Evolutionary conservation across 2,329 filamentous ascomycete species (phyloP), one percentile per base, ranked within the genome.

Genomic region (Trichophyton equinum): DNA sequence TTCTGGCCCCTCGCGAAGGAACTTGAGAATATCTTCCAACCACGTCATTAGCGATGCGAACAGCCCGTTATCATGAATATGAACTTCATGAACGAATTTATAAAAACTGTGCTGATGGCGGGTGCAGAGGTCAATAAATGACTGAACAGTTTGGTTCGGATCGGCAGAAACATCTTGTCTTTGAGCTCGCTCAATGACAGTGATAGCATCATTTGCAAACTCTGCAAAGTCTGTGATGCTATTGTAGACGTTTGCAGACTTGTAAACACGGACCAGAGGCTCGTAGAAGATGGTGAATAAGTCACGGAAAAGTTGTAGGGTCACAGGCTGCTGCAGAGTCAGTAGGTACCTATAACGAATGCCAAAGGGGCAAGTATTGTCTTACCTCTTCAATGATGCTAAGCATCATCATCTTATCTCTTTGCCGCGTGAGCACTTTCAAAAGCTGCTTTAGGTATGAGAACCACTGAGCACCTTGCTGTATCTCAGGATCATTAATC

Each of bases 261-360:
- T 99, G 80, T 99, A 99, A 0, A 99, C 94, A 56, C 94, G 84
- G 15, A 99, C 90, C 22, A 99, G 84, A 0, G 94, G 94, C 72
- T 99, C 94, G 75, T 99, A 99, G 77, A 99, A 99, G 71, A 99
- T 97, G 38, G 91, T 95, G 73, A 99, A 97, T 25, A 99, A 81
- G 69, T 99, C 94, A 56, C 91, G 85, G 81, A 99, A 94, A 30
- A 99, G 81, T 71, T 95, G 88, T n/a, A 99, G 80, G 0, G 94
- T 97, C n/a, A 92, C 91, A 0, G 94, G 90, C 76, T 78, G 58
- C 20, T 27, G 15, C 20, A 25, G 40, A 15, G 33, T 27, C 9
- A 44, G 55, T 40, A 27, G 55, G 55, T 57, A 57, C 8, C 18
- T 57, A 33, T 15, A n/a, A 15, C 22, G 38, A 33, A 22, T 8